Percentiles rank a stretch among this genome's conserved stretches.
phyloP scores from a whole-genome alignment of 148 eudicot species.

The Chenopodium formosanum region DNA sequence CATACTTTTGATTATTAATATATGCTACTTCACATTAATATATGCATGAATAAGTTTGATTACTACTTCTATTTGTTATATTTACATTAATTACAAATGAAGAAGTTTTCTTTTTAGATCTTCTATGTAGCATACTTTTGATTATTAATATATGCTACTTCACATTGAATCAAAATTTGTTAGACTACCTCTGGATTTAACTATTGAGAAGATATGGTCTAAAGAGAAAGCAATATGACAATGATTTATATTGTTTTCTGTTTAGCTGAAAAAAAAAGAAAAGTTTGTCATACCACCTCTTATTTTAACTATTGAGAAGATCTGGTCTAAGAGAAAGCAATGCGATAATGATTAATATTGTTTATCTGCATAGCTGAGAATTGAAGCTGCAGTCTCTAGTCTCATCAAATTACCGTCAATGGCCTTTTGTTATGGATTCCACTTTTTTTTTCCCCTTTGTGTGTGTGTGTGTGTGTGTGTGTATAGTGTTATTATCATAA shows the following conservation, averaged over 20 bases:
- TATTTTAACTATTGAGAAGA: not conserved
- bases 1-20: not conserved
- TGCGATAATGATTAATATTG: not conserved
- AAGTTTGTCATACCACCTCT: not conserved
- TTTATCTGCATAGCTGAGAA: not conserved
- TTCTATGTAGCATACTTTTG: not conserved
- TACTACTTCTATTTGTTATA: not conserved
- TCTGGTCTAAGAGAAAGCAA: not conserved
- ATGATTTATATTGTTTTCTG: not conserved
- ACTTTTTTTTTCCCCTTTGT: not conserved
- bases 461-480: too few species aligned
- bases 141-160: not conserved
- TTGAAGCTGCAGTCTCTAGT: not conserved
- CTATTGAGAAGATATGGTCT: too few species aligned
- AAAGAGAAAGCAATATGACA: not conserved
- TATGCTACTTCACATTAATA: not conserved
- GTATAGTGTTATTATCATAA: not conserved
- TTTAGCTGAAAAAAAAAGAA: not conserved
- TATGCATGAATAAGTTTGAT: conserved; percentile 2
- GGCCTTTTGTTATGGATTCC: not conserved
- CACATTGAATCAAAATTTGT: not conserved
- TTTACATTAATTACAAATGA: not conserved
- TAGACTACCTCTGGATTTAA: not conserved
- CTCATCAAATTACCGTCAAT: not conserved
- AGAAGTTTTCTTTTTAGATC: not conserved